Evolutionary conservation across 2,329 filamentous ascomycete genomes (phyloP).

Genomic region (Fusarium verrucosum): DNA sequence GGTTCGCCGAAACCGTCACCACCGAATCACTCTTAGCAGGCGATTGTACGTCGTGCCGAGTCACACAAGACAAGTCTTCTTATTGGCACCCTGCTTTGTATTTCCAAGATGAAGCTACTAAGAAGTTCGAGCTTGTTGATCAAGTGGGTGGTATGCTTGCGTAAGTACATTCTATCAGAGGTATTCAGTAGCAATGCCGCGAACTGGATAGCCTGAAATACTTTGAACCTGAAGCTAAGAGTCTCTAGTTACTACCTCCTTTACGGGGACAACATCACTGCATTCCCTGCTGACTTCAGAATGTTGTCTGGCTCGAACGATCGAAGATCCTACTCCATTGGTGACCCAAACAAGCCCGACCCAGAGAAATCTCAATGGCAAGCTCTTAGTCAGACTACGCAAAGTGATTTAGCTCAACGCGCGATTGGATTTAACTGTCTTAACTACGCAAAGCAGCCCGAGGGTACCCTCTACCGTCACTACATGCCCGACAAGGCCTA

Average conservation of each 20-base stretch:
- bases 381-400: constrained; percentile 67
- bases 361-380: constrained; percentile 76
- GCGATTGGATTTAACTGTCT: constrained; percentile 96
- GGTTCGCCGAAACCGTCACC: constrained; percentile 67
- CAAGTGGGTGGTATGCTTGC: constrained; percentile 86
- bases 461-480: constrained; percentile 83
- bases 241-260: constrained; percentile 81
- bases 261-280: constrained; percentile 69
- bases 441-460: constrained; percentile 74
- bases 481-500: constrained; percentile 81
- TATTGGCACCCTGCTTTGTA: constrained; percentile 87
- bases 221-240: constrained; percentile 8
- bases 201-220: background rate
- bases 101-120: constrained; percentile 73
- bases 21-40: constrained; percentile 66
- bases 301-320: constrained; percentile 82
- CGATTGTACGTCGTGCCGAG: constrained; percentile 82
- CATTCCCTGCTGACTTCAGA: constrained; percentile 80
- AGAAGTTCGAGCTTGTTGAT: constrained; percentile 72
- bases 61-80: constrained; percentile 83
- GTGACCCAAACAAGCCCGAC: constrained; percentile 71
- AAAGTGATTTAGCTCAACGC: constrained; percentile 77
- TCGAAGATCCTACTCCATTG: constrained; percentile 74
- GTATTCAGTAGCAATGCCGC: background rate
- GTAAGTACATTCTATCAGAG: constrained; percentile 61